These are phyloP conservation scores for Fusarium incarnatum DNA, from an alignment of 2,329 filamentous ascomycete species.

Conservation along the genomic window DNA sequence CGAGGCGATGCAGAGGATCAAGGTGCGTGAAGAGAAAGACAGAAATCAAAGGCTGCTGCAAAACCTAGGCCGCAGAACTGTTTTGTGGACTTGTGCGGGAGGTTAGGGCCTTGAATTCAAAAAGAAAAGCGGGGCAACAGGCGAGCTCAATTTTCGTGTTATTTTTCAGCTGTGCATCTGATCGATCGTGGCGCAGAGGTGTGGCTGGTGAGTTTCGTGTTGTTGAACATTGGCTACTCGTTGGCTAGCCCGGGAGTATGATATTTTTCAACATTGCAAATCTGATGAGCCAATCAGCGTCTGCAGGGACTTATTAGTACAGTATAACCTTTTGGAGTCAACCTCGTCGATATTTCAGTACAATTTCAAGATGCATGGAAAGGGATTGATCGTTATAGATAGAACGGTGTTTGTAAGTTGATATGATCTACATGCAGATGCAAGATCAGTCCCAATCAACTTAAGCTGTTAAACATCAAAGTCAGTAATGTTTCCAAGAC, in stretches of 20 bases:
- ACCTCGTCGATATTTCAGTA: neutral
- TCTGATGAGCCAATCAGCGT: neutral
- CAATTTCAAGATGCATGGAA: neutral
- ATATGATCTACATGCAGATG: neutral
- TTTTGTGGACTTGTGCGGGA: too few species aligned
- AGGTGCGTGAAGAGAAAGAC: constrained; percentile 51
- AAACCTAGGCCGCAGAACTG: constrained; percentile 49
- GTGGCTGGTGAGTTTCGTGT: constrained; percentile 8
- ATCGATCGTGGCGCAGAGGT: neutral
- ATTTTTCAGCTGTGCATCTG: neutral
- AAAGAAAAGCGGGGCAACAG: too few species aligned
- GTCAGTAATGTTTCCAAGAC: neutral
- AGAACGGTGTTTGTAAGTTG: neutral
- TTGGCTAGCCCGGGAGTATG: too few species aligned
- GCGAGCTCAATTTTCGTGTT: too few species aligned
- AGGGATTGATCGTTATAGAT: neutral
- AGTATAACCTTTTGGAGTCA: neutral
- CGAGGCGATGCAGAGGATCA: constrained; percentile 55
- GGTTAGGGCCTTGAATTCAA: too few species aligned
- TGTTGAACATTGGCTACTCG: neutral
- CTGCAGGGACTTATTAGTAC: neutral
- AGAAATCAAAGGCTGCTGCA: constrained; percentile 49
- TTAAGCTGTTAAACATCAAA: neutral
- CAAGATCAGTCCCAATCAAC: neutral
- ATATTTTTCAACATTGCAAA: neutral